Percentiles rank a stretch among this genome's conserved stretches.
Evolutionary conservation across 1,139 yeast species (phyloP).

Genomic region (Yamadazyma taylorii): DNA sequence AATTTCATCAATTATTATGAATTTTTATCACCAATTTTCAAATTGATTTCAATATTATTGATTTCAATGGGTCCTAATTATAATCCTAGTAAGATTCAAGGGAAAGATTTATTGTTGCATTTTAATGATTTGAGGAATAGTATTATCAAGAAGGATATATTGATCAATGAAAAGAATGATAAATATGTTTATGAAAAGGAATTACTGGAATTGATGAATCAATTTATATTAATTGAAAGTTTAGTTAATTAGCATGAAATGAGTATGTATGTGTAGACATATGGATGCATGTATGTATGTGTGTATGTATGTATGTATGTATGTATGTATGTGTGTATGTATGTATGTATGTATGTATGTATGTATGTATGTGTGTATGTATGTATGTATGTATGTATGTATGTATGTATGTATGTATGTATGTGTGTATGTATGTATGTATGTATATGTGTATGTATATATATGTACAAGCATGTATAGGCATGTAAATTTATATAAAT

Average conservation of each 20-base stretch:
- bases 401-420: no score
- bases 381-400: no score
- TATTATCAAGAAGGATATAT: slow-evolving; percentile 66
- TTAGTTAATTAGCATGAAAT: slow-evolving; percentile 30
- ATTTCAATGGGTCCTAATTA: slow-evolving; percentile 82
- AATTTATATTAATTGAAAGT: slow-evolving; percentile 58
- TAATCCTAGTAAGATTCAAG: slow-evolving; percentile 57
- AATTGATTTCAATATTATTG: slow-evolving; percentile 64
- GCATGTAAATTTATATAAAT: no score
- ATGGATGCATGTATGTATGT: no score
- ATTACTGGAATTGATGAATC: slow-evolving; percentile 46
- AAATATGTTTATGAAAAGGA: slow-evolving; percentile 16
- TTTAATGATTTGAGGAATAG: slow-evolving; percentile 63
- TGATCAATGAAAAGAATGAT: slow-evolving; percentile 29
- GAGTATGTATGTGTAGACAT: no score
- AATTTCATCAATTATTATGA: slow-evolving; percentile 52
- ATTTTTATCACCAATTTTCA: slow-evolving; percentile 74
- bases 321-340: no score
- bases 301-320: no score
- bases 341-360: no score
- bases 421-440: no score
- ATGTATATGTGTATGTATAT: no score
- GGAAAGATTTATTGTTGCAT: slow-evolving; percentile 50
- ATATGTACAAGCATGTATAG: no score
- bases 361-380: no score